These are phyloP conservation scores for Sordariomycetes sp. DNA, from an alignment of 2,329 filamentous ascomycete species.

Conservation along the genomic window DNA sequence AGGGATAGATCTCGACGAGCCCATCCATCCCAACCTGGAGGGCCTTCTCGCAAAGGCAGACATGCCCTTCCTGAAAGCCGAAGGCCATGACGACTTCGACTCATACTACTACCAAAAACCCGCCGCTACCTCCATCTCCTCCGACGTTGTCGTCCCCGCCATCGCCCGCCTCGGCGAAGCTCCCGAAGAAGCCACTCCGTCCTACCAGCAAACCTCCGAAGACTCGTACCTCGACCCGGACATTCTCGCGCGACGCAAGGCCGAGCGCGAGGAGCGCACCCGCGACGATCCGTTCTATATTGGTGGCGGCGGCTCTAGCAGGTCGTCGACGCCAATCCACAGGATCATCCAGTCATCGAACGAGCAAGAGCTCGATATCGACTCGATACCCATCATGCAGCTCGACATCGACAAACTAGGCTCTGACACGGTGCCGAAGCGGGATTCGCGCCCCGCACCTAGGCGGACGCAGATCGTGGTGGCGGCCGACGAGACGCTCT, in stretches of 20 bases:
- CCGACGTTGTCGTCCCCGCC: slow-evolving; percentile 37
- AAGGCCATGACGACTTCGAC: slow-evolving; percentile 57
- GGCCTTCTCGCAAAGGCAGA: slow-evolving; percentile 53
- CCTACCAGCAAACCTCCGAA: slow-evolving; percentile 50
- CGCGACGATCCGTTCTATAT: slow-evolving; percentile 97
- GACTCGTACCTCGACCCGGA: slow-evolving; percentile 63
- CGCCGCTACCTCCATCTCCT: slow-evolving; percentile 38
- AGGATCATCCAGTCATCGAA: slow-evolving; percentile 64
- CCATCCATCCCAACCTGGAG: slow-evolving; percentile 68
- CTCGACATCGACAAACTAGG: slow-evolving; percentile 51
- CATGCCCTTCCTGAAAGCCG: slow-evolving; percentile 32
- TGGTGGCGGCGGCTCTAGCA: slow-evolving; percentile 31
- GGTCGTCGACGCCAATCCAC: slow-evolving; percentile 66
- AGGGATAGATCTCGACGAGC: slow-evolving; percentile 66
- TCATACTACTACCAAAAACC: slow-evolving; percentile 51
- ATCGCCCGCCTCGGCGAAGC: slow-evolving; percentile 41
- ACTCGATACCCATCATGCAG: slow-evolving; percentile 93
- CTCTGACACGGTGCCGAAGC: slow-evolving; percentile 9
- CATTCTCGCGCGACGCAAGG: slow-evolving; percentile 61
- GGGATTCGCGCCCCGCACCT: slow-evolving; percentile 21
- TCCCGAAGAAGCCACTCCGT: slow-evolving; percentile 35
- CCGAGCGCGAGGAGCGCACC: slow-evolving; percentile 71
- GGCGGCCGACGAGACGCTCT: slow-evolving; percentile 63
- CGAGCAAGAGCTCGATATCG: slow-evolving; percentile 74
- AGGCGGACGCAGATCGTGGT: slow-evolving; percentile 55